Conservation (phyloP, 1,284 basidiomycete species). For the Ustilago crameri region DNA sequence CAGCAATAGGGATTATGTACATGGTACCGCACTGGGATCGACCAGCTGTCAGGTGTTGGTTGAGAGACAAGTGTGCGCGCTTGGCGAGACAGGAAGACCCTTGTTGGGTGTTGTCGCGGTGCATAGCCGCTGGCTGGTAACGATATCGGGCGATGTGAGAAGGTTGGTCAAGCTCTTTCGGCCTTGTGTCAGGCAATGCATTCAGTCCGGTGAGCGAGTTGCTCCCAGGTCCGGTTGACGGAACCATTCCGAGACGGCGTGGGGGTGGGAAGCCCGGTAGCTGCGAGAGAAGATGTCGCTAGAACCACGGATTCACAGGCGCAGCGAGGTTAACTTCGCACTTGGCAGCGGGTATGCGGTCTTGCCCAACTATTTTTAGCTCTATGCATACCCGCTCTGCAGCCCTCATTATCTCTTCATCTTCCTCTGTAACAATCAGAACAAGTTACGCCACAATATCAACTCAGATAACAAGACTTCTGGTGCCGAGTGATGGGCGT, state of each 20-base stretch:
- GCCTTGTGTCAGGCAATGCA: too few relatives aligned
- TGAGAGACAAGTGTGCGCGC: background rate
- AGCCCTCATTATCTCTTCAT: too few relatives aligned
- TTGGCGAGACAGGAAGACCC: constrained; percentile 11
- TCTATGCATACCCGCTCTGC: constrained; percentile 4
- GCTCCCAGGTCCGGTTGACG: too few relatives aligned
- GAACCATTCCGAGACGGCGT: too few relatives aligned
- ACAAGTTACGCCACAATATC: too few relatives aligned
- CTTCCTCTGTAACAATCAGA: too few relatives aligned
- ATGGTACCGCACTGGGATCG: too few relatives aligned
- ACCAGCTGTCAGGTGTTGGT: background rate
- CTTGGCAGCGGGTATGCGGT: background rate
- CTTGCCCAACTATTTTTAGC: constrained; percentile 19
- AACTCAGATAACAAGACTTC: too few relatives aligned
- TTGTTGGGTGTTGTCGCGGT: background rate
- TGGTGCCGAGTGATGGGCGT: too few relatives aligned
- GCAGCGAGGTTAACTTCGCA: background rate
- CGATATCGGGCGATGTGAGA: too few relatives aligned
- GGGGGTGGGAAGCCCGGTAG: background rate
- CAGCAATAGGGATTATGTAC: background rate
- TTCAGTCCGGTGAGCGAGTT: too few relatives aligned
- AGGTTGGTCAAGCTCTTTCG: too few relatives aligned
- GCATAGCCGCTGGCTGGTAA: background rate
- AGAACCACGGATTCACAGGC: constrained; percentile 5
- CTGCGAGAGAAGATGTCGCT: constrained; percentile 23